Evolutionary conservation across 2,329 filamentous ascomycete species (phyloP).

Genomic region (Blumeriella jaapii): DNA sequence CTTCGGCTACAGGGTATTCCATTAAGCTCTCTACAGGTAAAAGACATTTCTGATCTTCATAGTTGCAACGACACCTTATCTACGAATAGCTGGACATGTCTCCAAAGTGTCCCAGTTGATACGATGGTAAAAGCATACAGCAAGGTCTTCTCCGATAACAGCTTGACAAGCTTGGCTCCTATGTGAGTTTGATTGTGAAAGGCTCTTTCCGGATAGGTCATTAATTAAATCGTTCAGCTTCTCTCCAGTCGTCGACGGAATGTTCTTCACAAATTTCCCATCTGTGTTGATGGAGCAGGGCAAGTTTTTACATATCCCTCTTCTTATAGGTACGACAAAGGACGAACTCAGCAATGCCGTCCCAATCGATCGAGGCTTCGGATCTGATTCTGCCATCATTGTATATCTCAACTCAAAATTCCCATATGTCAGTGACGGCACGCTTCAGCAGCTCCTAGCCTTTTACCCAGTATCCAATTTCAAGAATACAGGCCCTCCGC

Average conservation of each 20-base stretch:
- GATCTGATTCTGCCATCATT: slow-evolving; percentile 4
- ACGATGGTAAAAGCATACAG: slow-evolving; percentile 4
- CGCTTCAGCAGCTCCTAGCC: slow-evolving; percentile 3
- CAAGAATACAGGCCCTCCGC: slow-evolving; percentile 9
- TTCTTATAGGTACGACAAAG: slow-evolving; percentile 9
- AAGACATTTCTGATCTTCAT: not conserved
- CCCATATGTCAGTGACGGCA: slow-evolving; percentile 3
- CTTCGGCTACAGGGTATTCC: slow-evolving; percentile 7
- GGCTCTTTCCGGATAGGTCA: too few species aligned
- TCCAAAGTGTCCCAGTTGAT: slow-evolving; percentile 9
- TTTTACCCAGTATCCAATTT: slow-evolving; percentile 7
- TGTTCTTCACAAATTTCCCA: slow-evolving; percentile 6
- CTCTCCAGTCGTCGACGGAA: slow-evolving; percentile 9
- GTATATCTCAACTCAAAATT: slow-evolving; percentile 1
- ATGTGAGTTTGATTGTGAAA: too few species aligned
- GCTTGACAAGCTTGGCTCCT: too few species aligned
- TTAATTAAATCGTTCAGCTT: slow-evolving; percentile 1
- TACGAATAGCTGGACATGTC: slow-evolving; percentile 5
- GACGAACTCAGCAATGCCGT: slow-evolving; percentile 8
- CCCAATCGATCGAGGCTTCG: slow-evolving; percentile 4
- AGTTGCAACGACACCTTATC: slow-evolving; percentile 5
- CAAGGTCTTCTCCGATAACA: slow-evolving; percentile 1
- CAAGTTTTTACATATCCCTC: slow-evolving; percentile 8
- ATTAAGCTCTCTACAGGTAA: not conserved
- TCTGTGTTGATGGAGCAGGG: slow-evolving; percentile 6